Evolutionary conservation across 1,284 basidiomycete genomes (phyloP), one percentile per base, ranked within the genome.

Genomic region (Leccinum colubrinum): DNA sequence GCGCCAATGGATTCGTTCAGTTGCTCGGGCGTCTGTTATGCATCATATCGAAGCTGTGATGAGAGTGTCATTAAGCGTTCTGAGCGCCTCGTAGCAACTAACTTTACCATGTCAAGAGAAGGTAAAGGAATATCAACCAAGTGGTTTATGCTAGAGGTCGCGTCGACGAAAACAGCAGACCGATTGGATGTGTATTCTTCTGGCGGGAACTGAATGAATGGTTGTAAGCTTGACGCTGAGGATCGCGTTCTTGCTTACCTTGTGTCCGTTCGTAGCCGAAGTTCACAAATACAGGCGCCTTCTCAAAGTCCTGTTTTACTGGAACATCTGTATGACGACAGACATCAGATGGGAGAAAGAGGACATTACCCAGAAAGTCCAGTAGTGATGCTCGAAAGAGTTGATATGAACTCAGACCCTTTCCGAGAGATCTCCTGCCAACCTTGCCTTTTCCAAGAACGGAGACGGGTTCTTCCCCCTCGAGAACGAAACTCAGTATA

Each of bases 361-460:
- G 6, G 33, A 22, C 9, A 85, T 65, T 67, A 92, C 90, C 82
- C 30, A 95, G 73, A 71, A 93, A 89, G 70, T 94, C 91, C 1
- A 33, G 33, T 63, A 96, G 73, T 3, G 86, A 86, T 55, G 90
- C 92, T 63, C 90, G 86, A 76, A 95, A 94, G 37, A 95, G 78
- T 72, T 95, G 94, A 74, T 95, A 95, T 39, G 91, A 93, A 66
- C 91, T 94, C 68, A 95, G 74, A 1, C 91, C 90, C 60, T 83
- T 84, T 15, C 88, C 88, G 2, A 93, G 72, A 0, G 85, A 83
- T 60, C 78, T 80, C 65, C 83, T 78, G 60, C 78, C 71, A 67
- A 74, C 72, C 62, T 72, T 68, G 75, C 4, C 69, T 27, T 60
- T 70, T 58, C 25, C 67, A 56, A 33, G 9, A 20, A 67, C 74